These are phyloP conservation scores for Nannizziopsis arthrosporioides DNA, from an alignment of 2,329 filamentous ascomycete genomes.

Conservation along the genomic window DNA sequence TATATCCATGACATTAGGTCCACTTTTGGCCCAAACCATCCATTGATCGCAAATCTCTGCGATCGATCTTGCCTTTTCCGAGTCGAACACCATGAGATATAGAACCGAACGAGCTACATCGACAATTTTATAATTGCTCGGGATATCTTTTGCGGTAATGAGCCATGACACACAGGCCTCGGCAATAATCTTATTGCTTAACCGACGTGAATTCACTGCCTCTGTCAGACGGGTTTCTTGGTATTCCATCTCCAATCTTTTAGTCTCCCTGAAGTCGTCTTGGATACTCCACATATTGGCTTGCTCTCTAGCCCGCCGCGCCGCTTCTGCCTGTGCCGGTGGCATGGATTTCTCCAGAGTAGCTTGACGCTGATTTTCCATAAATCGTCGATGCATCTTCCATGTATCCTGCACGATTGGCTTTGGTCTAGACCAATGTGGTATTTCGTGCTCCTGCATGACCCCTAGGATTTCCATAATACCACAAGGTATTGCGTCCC, in stretches of 20 bases:
- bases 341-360: slow-evolving; percentile 21
- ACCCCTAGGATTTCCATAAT: slow-evolving; percentile 22
- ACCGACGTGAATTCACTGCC: slow-evolving; percentile 19
- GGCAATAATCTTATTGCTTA: slow-evolving; percentile 19
- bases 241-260: slow-evolving; percentile 14
- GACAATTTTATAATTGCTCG: slow-evolving; percentile 17
- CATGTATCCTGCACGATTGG: slow-evolving; percentile 10
- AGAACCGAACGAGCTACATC: slow-evolving; percentile 20
- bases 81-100: slow-evolving; percentile 22
- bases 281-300: slow-evolving; percentile 14
- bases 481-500: slow-evolving; percentile 22
- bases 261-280: slow-evolving; percentile 15
- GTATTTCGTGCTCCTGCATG: slow-evolving; percentile 19
- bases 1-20: slow-evolving; percentile 21
- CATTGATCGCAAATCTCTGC: slow-evolving; percentile 21
- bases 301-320: slow-evolving; percentile 16
- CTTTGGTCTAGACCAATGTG: slow-evolving; percentile 18
- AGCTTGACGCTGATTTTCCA: slow-evolving; percentile 15
- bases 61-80: slow-evolving; percentile 16
- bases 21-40: slow-evolving; percentile 19
- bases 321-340: slow-evolving; percentile 19
- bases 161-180: slow-evolving; percentile 20
- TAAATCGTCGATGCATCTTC: slow-evolving; percentile 15
- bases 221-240: slow-evolving; percentile 19
- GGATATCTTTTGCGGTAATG: slow-evolving; percentile 18